Percentiles rank a stretch among this genome's conserved stretches.
Conservation (phyloP, 371 early-diverging fungal genomes). For the Lichtheimia hyalospora region DNA sequence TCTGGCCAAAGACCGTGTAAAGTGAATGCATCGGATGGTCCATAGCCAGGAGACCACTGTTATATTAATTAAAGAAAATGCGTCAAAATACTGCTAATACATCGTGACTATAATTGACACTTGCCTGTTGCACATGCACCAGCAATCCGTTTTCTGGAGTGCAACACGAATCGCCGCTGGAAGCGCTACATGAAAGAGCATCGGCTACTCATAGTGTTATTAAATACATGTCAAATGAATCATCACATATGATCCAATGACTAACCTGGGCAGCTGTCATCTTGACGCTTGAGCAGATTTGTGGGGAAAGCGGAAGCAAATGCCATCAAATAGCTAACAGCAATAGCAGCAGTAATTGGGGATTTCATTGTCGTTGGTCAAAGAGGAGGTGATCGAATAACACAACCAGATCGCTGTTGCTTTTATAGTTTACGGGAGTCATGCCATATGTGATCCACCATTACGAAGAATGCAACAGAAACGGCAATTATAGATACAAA, state of each 20-base stretch:
- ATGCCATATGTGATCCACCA: neutral
- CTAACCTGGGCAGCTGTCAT: constrained; percentile 11
- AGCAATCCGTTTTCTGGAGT: constrained; percentile 20
- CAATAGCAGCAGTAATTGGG: neutral
- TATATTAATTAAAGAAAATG: neutral
- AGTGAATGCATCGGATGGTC: constrained; percentile 18
- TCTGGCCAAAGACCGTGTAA: constrained; percentile 84
- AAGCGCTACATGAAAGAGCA: constrained; percentile 16
- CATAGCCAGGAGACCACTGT: constrained; percentile 21
- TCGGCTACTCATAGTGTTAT: constrained; percentile 2
- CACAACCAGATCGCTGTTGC: neutral
- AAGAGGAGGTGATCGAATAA: neutral
- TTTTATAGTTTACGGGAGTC: neutral
- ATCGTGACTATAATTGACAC: neutral
- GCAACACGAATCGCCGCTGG: constrained; percentile 16
- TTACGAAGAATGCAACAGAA: neutral
- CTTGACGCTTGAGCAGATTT: neutral
- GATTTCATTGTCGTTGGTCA: neutral
- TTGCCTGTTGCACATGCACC: constrained; percentile 23
- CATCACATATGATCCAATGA: neutral
- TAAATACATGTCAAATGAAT: neutral
- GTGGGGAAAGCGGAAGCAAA: neutral
- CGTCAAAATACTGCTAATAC: neutral
- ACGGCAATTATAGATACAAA: neutral
- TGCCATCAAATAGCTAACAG: neutral